phyloP scores from a whole-genome alignment of 352 stramenopile species.

The Phytophthora colocasiae region DNA sequence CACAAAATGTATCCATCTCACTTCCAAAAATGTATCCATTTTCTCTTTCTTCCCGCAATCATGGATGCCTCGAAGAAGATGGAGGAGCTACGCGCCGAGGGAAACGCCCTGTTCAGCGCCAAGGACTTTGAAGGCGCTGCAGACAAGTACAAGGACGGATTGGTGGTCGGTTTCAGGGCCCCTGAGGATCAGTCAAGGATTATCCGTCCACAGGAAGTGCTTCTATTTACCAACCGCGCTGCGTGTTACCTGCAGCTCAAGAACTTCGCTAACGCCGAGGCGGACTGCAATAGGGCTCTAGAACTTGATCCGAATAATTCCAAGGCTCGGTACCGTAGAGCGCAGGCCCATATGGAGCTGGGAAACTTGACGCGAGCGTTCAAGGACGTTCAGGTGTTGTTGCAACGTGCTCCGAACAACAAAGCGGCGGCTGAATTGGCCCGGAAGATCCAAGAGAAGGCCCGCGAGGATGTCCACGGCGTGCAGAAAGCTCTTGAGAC shows the following conservation, averaged over 20 bases:
- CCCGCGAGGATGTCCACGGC: constrained; percentile 76
- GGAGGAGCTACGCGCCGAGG: constrained; percentile 69
- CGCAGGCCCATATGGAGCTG: constrained; percentile 73
- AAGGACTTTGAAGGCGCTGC: constrained; percentile 71
- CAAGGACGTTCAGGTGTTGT: constrained; percentile 71
- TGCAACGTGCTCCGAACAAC: constrained; percentile 78
- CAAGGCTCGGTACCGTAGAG: constrained; percentile 83
- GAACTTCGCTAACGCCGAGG: constrained; percentile 57
- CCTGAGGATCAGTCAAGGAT: constrained; percentile 21
- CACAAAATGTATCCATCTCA: constrained; percentile 15
- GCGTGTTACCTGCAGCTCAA: constrained; percentile 74
- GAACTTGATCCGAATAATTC: constrained; percentile 60
- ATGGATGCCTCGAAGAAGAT: constrained; percentile 40
- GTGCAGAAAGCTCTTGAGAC: constrained; percentile 82
- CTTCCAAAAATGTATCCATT: constrained; percentile 30
- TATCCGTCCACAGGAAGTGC: constrained; percentile 51
- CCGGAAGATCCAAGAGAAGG: constrained; percentile 77
- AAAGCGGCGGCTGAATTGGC: constrained; percentile 74
- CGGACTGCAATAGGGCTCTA: constrained; percentile 66
- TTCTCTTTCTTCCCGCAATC: background rate
- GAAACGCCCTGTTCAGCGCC: constrained; percentile 79
- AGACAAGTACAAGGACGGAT: constrained; percentile 71
- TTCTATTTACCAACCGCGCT: constrained; percentile 84
- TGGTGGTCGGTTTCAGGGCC: constrained; percentile 29
- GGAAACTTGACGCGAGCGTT: constrained; percentile 76